These are phyloP conservation scores for Fusarium bulbicola DNA, from an alignment of 2,329 filamentous ascomycete species.

Conservation along the genomic window DNA sequence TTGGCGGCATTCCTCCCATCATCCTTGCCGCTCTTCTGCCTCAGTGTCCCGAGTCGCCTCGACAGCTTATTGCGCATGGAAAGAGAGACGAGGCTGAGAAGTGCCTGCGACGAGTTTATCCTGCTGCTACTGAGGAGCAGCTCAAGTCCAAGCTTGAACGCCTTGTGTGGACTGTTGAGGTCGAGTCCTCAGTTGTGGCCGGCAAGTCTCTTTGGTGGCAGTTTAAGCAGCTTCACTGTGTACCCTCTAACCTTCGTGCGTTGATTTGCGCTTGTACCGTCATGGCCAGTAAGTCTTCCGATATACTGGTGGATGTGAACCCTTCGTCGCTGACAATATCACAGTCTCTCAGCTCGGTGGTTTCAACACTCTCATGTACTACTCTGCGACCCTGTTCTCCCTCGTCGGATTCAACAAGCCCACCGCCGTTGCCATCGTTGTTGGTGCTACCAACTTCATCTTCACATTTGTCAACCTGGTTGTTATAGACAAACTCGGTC, in stretches of 20 bases:
- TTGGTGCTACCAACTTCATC: conserved; percentile 58
- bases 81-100: conserved; percentile 50
- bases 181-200: conserved; percentile 50
- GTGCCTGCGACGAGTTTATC: conserved; percentile 53
- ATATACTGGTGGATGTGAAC: conserved; percentile 54
- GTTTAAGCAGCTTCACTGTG: conserved; percentile 55
- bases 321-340: conserved; percentile 55
- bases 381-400: conserved; percentile 58
- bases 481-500: conserved; percentile 55
- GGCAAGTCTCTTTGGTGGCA: conserved; percentile 51
- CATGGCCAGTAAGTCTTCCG: conserved; percentile 56
- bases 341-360: conserved; percentile 61
- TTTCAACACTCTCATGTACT: conserved; percentile 63
- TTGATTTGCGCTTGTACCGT: conserved; percentile 56
- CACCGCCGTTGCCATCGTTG: conserved; percentile 55
- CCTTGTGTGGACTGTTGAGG: conserved; percentile 50
- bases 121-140: conserved; percentile 52
- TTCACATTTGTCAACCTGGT: conserved; percentile 59
- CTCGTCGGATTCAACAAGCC: conserved; percentile 60
- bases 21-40: conserved; percentile 53
- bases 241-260: conserved; percentile 53
- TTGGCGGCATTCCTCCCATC: conserved; percentile 57
- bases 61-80: conserved; percentile 55
- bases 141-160: conserved; percentile 54
- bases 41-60: conserved; percentile 58